phyloP scores from a whole-genome alignment of 1,284 basidiomycete genomes.

The Anthracocystis panici-leucophaei region DNA sequence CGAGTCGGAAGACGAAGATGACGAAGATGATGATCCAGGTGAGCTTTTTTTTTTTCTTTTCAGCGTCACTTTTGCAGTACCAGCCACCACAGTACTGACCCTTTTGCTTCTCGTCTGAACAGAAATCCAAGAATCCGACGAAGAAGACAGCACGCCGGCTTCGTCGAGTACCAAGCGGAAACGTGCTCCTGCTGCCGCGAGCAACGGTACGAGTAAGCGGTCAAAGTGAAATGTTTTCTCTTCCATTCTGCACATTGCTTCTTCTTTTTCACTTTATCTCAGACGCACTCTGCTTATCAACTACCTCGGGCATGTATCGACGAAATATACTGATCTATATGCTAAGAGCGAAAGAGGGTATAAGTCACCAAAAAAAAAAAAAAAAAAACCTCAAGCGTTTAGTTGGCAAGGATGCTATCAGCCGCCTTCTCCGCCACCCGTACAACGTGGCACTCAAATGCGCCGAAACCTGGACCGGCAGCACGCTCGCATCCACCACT shows the following conservation, averaged over 20 bases:
- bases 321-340: no score
- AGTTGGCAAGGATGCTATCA: conserved; percentile 23
- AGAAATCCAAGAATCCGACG: conserved; percentile 45
- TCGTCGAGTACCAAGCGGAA: conserved; percentile 27
- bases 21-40: conserved; percentile 44
- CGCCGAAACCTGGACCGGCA: conserved; percentile 56
- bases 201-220: conserved; percentile 11
- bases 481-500: conserved; percentile 59
- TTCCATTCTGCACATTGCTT: background rate
- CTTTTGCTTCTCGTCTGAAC: background rate
- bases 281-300: background rate
- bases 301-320: background rate
- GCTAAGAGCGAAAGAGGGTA: no score
- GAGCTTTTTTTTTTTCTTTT: conserved; percentile 11
- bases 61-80: background rate
- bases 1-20: conserved; percentile 39
- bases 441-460: conserved; percentile 60
- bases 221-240: background rate
- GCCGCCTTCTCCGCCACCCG: conserved; percentile 61
- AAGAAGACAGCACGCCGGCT: conserved; percentile 34
- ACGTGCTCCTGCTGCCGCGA: conserved; percentile 1
- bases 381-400: no score
- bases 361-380: no score
- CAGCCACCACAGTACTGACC: background rate
- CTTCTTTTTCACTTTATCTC: background rate